Evolutionary conservation across 1,139 yeast species (phyloP), one percentile per base, ranked within the genome.

Genomic region (Yamadazyma epiphylla): DNA sequence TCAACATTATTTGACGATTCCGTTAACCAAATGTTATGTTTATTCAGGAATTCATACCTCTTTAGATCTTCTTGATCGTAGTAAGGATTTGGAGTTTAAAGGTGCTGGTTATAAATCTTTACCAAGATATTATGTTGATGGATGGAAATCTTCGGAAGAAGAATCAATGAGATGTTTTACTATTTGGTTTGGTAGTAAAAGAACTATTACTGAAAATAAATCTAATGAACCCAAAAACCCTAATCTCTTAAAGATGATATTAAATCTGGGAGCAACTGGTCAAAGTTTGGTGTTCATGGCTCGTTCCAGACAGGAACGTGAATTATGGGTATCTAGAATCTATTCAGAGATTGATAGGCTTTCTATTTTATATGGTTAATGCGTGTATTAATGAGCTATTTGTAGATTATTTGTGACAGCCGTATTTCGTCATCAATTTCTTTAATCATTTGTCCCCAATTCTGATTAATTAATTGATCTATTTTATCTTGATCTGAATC

Each of bases 101-200:
- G 60, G 69, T 36, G 63, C 70, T 35, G 82, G 84, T 0, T 84
- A 82, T 0, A 65, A 65, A 5, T 71, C 80, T 0, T 51, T 83
- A 25, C 95, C 96, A 0, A 60, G 94, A 24, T 63, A 81, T 0
- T 87, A 83, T 48, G 58, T 72, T 1, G 95, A 88, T 54, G 96
- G 96, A 0, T 85, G 94, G 89, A 71, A 70, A 42, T 81, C 94
- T 2, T 64, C 76, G 5, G 97, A 89, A 43, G 86, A 81, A 32
- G 94, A 85, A 42, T 51, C 69, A 11, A 57, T 74, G 24, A 63
- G 95, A 29, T 78, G 94, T 41, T 88, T 89, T 48, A 86, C 91
- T 0, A 45, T 89, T 4, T 87, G 95, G 95, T 75, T 83, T 53
- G 94, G 94, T 0, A 67, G 67, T 6, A 83, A 80, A 43, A 55